A percentile compares a stretch with the other conserved stretches of the same genome.
Conservation (phyloP, 1,284 basidiomycete species). For the Microbotryum saponariae region DNA sequence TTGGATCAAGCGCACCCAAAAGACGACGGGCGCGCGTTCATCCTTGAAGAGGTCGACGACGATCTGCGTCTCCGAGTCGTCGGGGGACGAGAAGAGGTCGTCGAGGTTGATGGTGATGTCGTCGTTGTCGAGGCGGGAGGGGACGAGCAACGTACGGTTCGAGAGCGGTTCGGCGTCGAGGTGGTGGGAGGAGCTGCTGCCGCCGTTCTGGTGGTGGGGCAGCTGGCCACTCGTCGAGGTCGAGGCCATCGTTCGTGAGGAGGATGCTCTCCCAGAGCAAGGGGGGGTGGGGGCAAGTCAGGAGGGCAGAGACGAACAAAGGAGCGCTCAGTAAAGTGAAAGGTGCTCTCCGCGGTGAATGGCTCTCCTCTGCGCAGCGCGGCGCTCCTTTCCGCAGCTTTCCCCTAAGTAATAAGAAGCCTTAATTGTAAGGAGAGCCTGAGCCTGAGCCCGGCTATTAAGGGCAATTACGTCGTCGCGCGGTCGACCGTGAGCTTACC, state of each 20-base stretch:
- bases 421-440: too few relatives aligned
- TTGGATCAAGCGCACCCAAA: slow-evolving; percentile 66
- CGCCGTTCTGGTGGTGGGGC: not conserved
- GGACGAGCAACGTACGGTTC: slow-evolving; percentile 12
- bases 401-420: too few relatives aligned
- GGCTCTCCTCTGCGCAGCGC: too few relatives aligned
- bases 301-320: too few relatives aligned
- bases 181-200: not conserved
- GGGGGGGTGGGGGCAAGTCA: too few relatives aligned
- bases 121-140: slow-evolving; percentile 37
- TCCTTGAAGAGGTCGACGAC: slow-evolving; percentile 61
- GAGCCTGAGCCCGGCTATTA: too few relatives aligned
- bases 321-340: too few relatives aligned
- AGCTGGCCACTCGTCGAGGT: too few relatives aligned
- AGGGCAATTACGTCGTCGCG: too few relatives aligned
- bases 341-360: too few relatives aligned
- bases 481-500: too few relatives aligned
- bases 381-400: too few relatives aligned
- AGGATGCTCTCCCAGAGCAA: not conserved
- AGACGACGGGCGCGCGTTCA: slow-evolving; percentile 58
- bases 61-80: slow-evolving; percentile 58
- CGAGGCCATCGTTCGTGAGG: not conserved
- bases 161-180: not conserved
- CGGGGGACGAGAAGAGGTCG: slow-evolving; percentile 48
- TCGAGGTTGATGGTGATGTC: slow-evolving; percentile 72